Percentiles rank a stretch among this genome's conserved stretches.
These are phyloP conservation scores for Hypoxylon sp. DNA, from an alignment of 2,329 filamentous ascomycete genomes.

Conservation along the genomic window DNA sequence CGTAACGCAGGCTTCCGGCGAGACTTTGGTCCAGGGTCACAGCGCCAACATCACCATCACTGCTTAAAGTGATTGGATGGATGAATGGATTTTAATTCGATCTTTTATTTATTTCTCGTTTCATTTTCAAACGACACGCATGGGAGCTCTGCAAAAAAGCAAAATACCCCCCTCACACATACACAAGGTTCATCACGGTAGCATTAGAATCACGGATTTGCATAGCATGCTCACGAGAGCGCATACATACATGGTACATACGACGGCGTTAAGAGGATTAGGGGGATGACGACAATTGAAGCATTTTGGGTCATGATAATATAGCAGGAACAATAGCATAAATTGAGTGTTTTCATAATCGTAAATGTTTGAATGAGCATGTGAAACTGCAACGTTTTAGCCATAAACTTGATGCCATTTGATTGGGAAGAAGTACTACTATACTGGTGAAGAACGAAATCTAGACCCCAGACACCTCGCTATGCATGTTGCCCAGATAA, in stretches of 20 bases:
- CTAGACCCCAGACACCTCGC: conserved; percentile 19
- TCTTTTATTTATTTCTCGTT: too few relatives aligned
- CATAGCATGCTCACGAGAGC: conserved; percentile 20
- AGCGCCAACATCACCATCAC: conserved; percentile 36
- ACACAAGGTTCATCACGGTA: conserved; percentile 12
- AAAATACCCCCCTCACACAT: too few relatives aligned
- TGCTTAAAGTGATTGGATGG: conserved; percentile 7
- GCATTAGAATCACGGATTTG: conserved; percentile 12
- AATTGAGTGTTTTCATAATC: conserved; percentile 12
- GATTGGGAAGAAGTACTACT: too few relatives aligned
- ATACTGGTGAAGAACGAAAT: conserved; percentile 3
- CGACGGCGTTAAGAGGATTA: conserved; percentile 23
- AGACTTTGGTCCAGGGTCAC: conserved; percentile 27
- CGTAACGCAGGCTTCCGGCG: conserved; percentile 40
- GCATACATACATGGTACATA: conserved; percentile 12
- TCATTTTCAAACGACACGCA: conserved; percentile 13
- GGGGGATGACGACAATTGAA: neutral
- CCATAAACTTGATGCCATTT: too few relatives aligned
- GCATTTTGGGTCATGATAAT: conserved; percentile 1
- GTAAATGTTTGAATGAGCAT: neutral
- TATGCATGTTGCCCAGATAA: conserved; percentile 9
- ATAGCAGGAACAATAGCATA: conserved; percentile 11
- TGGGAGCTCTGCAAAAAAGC: conserved; percentile 11
- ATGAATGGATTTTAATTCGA: too few relatives aligned
- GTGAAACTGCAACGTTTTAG: neutral